Base-by-base conservation (phyloP, 2,329 filamentous ascomycete species). In the Aquanectria penicillioides region DNA sequence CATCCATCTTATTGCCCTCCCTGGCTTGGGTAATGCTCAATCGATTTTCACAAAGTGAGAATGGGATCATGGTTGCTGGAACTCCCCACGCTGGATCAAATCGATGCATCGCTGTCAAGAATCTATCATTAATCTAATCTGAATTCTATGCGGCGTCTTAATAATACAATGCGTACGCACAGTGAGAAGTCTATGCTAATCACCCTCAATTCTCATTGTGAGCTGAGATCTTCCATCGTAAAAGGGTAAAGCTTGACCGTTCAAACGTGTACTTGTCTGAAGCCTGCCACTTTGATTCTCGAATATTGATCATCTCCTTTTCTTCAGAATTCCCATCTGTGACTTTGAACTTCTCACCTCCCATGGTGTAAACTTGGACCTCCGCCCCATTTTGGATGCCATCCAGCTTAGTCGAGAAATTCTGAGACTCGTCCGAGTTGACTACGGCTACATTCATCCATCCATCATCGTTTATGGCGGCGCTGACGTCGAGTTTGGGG, bases 401-500 rank as follows among this genome's bases (percentile, higher is more conserved):
- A 25, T 83, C 78, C 13, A 92, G 63, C 20, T 82, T 77, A 0
- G 84, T 84, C 51, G 83, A 78, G 43, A 89, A 86, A 51, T 80
- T 83, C 54, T 82, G 78, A 8, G 81, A 80, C 59, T 89, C 86
- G 58, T 82, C 80, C 31, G 91, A 81, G 73, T 94, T 94, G 13
- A 92, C 89, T 1, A 93, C 90, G 6, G 84, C 89, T 60, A 94
- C 65, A 59, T 81, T 89, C 6, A 89, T 80, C 59, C 79, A 84
- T 0, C 89, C 89, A 15, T 79, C 85, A n/a, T 66, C 81, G 38
- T 81, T 79, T 5, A 88, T 65, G 2, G 81, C 77, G 5, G 87
- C 88, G 62, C 86, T 88, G 20, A 88, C 86, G 71, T 91, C 89
- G 48, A 91, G 73, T 77, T 84, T 92, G 5, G 90, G 88, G 6